Conservation (phyloP, 495 filamentous ascomycete genomes). For the Lepidopterella palustris region DNA sequence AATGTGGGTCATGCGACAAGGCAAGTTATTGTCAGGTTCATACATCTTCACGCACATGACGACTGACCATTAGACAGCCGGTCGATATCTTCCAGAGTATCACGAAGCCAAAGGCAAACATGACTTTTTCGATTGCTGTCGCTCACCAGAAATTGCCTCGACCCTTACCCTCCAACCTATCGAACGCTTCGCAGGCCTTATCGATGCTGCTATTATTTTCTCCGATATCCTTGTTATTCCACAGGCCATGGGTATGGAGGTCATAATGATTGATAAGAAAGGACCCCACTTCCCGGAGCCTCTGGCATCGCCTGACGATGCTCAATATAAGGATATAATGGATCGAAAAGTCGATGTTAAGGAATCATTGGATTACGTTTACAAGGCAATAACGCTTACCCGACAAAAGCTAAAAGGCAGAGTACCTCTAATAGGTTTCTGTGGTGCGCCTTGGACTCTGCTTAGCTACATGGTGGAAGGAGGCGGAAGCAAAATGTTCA, state of each 20-base stretch:
- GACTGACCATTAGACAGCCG: slow-evolving; percentile 51
- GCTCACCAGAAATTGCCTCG: slow-evolving; percentile 83
- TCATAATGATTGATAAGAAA: slow-evolving; percentile 95
- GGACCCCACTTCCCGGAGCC: slow-evolving; percentile 90
- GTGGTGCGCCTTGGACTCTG: slow-evolving; percentile 92
- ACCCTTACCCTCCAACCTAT: slow-evolving; percentile 89
- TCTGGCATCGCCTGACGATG: slow-evolving; percentile 66
- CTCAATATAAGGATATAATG: slow-evolving; percentile 73
- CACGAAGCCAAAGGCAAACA: slow-evolving; percentile 80
- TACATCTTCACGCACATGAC: neutral
- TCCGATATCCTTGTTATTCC: slow-evolving; percentile 97
- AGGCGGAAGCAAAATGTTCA: slow-evolving; percentile 87
- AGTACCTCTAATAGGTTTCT: slow-evolving; percentile 95
- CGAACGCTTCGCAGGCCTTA: slow-evolving; percentile 78
- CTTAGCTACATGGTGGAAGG: slow-evolving; percentile 99
- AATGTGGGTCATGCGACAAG: slow-evolving; percentile 99
- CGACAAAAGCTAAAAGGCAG: slow-evolving; percentile 78
- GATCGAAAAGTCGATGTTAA: slow-evolving; percentile 72
- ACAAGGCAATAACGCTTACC: slow-evolving; percentile 87
- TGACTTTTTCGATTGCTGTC: slow-evolving; percentile 98
- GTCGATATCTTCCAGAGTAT: slow-evolving; percentile 96
- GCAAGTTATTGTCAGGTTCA: slow-evolving; percentile 41
- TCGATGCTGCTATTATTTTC: slow-evolving; percentile 98
- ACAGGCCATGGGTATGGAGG: slow-evolving; percentile 93
- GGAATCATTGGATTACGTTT: slow-evolving; percentile 82